phyloP scores from a whole-genome alignment of 1,284 basidiomycete genomes.

The Phenoliferia sp. region DNA sequence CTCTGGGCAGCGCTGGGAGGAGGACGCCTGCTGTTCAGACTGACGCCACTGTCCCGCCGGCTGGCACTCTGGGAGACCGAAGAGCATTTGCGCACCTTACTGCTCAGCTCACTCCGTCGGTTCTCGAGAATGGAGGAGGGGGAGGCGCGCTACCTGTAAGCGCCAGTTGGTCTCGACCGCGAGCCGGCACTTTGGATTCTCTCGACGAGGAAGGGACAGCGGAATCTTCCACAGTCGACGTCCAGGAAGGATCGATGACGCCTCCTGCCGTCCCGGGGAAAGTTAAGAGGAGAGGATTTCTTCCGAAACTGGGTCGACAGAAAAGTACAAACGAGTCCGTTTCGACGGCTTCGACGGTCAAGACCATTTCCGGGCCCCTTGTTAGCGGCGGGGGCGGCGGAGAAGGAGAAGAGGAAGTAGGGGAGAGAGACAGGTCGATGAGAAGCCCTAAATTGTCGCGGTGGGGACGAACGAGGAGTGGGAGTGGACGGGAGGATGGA shows the following conservation, averaged over 20 bases:
- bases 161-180: not conserved
- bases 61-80: not conserved
- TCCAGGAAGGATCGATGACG: not conserved
- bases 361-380: not conserved
- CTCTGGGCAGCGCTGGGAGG: not conserved
- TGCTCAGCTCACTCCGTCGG: too few species aligned
- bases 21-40: not conserved
- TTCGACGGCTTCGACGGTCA: not conserved
- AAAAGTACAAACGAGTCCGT: not conserved
- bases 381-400: not conserved
- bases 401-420: not conserved
- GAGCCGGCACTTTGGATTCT: conserved; percentile 13
- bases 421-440: not conserved
- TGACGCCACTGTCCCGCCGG: not conserved
- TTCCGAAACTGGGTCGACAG: not conserved
- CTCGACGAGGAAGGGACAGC: conserved; percentile 16
- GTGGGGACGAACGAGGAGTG: not conserved
- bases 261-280: not conserved
- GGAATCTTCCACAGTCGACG: not conserved
- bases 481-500: not conserved
- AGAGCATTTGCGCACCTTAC: not conserved
- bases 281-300: not conserved
- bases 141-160: too few species aligned
- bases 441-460: not conserved
- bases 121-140: not conserved